Evolutionary conservation across 1,284 basidiomycete genomes (phyloP).

Genomic region (Meripilus lineatus): DNA sequence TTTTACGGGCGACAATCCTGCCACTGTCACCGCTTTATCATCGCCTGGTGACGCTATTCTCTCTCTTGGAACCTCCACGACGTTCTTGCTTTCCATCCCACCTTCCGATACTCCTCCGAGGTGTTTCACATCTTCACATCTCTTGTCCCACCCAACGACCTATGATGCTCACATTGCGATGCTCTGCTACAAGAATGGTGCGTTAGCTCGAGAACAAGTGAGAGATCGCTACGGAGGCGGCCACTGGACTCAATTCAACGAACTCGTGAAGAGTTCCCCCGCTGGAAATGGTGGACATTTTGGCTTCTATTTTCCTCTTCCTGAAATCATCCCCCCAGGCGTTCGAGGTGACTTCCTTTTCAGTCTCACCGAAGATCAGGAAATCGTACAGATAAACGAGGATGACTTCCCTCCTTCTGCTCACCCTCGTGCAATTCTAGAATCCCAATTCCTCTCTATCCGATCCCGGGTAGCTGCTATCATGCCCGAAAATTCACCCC

Average conservation of each 20-base stretch:
- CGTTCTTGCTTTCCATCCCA: conserved; percentile 75
- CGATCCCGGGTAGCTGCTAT: conserved; percentile 66
- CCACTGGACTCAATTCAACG: conserved; percentile 74
- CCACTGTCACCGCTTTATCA: conserved; percentile 77
- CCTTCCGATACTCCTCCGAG: conserved; percentile 54
- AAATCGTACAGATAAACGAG: conserved; percentile 27
- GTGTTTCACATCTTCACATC: conserved; percentile 70
- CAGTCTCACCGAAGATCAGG: conserved; percentile 17
- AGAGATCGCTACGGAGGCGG: conserved; percentile 61
- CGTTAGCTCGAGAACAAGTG: conserved; percentile 76
- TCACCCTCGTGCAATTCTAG: conserved; percentile 80
- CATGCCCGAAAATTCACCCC: conserved; percentile 52
- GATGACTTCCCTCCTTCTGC: conserved; percentile 40
- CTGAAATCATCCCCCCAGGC: conserved; percentile 79
- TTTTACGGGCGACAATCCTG: conserved; percentile 91
- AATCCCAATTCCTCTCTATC: conserved; percentile 83
- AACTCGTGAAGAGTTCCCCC: conserved; percentile 52
- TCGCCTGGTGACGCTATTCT: conserved; percentile 84
- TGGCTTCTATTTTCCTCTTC: conserved; percentile 74
- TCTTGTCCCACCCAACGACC: conserved; percentile 66
- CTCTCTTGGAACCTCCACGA: conserved; percentile 90
- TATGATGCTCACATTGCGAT: conserved; percentile 64
- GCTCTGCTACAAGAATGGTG: conserved; percentile 85
- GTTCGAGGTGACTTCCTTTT: conserved; percentile 69
- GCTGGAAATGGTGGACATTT: conserved; percentile 58